A percentile compares a stretch with the other conserved stretches of the same genome.
Evolutionary conservation across 1,284 basidiomycete genomes (phyloP).

Genomic region (Puccinia triticina): DNA sequence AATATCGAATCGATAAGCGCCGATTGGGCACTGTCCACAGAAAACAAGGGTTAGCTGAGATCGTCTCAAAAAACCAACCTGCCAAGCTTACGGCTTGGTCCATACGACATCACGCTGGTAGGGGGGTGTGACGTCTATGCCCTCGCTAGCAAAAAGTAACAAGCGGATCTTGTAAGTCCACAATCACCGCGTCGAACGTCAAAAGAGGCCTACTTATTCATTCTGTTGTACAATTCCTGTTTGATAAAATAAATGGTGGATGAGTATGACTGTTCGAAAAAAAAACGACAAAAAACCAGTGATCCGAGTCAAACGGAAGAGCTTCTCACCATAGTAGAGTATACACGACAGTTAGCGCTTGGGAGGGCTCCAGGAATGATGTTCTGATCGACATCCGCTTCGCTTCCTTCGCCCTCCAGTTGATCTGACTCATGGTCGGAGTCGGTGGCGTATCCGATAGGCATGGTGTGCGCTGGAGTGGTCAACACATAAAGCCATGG

Average conservation of each 20-base stretch:
- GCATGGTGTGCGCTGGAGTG: not conserved
- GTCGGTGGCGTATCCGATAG: constrained; percentile 25
- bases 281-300: constrained; percentile 11
- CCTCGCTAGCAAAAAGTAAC: not conserved
- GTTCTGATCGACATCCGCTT: not conserved
- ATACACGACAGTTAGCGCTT: constrained; percentile 47
- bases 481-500: not conserved
- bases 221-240: constrained; percentile 46
- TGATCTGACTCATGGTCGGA: constrained; percentile 24
- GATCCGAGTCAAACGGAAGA: not conserved
- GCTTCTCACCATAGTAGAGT: constrained; percentile 34
- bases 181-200: not conserved
- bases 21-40: constrained; percentile 33
- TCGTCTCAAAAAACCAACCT: not conserved
- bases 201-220: constrained; percentile 20
- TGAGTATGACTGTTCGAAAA: not conserved
- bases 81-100: constrained; percentile 35
- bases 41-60: not conserved
- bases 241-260: not conserved
- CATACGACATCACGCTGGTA: constrained; percentile 52
- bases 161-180: not conserved
- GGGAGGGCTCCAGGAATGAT: constrained; percentile 43
- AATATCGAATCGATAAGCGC: constrained; percentile 50
- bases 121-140: constrained; percentile 44
- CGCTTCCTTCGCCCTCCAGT: constrained; percentile 26